Conservation (phyloP, 2,329 filamentous ascomycete genomes). For the Hypoxylon sp. region DNA sequence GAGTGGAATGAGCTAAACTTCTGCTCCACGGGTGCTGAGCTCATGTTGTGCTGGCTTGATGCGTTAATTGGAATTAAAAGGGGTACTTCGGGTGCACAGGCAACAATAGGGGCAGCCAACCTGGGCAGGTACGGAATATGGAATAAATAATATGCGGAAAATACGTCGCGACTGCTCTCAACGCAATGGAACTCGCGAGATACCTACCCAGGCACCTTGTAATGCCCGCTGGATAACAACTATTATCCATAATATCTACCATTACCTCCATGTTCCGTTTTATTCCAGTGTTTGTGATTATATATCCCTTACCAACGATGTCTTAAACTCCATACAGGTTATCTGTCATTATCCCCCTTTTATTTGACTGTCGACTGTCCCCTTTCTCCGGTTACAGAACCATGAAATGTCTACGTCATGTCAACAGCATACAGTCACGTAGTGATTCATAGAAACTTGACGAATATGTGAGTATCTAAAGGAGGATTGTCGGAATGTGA, state of each 20-base stretch:
- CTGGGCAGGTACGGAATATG: neutral
- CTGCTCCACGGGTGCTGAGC: slow-evolving; percentile 18
- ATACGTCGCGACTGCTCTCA: neutral
- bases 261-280: neutral
- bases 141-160: neutral
- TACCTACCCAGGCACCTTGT: neutral
- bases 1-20: slow-evolving; percentile 28
- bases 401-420: neutral
- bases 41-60: neutral
- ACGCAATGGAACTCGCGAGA: neutral
- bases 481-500: neutral
- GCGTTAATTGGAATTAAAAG: neutral
- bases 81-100: neutral
- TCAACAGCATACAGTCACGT: neutral
- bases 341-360: neutral
- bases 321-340: neutral
- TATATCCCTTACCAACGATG: neutral
- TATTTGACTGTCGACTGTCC: neutral
- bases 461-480: neutral
- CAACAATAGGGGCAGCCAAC: neutral
- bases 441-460: neutral
- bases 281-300: neutral
- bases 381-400: neutral
- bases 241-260: neutral
- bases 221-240: too few species aligned